A percentile compares a stretch with the other conserved stretches of the same genome.
Evolutionary conservation across 129 eudicot genomes (phyloP).

Genomic region (Helianthus tuberosus): DNA sequence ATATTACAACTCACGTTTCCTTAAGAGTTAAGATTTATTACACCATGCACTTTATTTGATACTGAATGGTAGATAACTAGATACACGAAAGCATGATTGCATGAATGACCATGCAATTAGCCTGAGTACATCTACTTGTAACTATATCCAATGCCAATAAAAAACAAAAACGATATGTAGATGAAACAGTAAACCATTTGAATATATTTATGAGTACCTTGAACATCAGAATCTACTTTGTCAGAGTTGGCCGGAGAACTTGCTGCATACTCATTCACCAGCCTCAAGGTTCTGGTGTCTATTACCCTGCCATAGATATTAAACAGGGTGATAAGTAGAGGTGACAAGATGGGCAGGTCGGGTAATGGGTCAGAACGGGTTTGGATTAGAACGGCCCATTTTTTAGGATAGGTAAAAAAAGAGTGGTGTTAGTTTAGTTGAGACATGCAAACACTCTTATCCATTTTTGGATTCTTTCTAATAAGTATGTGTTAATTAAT

Average conservation of each 20-base stretch:
- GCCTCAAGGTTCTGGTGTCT: slow-evolving; percentile 76
- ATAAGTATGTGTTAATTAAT: neutral
- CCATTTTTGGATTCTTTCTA: neutral
- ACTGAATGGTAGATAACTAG: neutral
- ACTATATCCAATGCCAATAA: slow-evolving; percentile 5
- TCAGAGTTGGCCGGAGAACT: slow-evolving; percentile 76
- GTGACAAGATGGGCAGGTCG: neutral
- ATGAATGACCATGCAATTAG: slow-evolving; percentile 9
- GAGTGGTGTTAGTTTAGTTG: neutral
- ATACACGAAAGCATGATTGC: neutral
- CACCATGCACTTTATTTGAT: slow-evolving; percentile 13
- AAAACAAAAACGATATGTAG: neutral
- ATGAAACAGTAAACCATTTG: slow-evolving; percentile 6
- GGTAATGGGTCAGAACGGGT: neutral
- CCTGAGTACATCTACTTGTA: slow-evolving; percentile 12
- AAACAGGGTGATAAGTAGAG: neutral
- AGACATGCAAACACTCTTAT: neutral
- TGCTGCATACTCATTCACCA: slow-evolving; percentile 70
- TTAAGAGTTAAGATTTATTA: neutral
- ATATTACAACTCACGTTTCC: slow-evolving; percentile 9
- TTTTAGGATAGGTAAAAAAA: neutral
- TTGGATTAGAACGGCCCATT: neutral
- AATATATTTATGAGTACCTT: slow-evolving; percentile 56
- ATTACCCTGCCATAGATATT: slow-evolving; percentile 61
- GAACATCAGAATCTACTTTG: slow-evolving; percentile 63